Percentiles rank a stretch among this genome's conserved stretches.
These are phyloP conservation scores for Podaxis carcinomalis DNA, from an alignment of 768 basidiomycete species.

Conservation along the genomic window DNA sequence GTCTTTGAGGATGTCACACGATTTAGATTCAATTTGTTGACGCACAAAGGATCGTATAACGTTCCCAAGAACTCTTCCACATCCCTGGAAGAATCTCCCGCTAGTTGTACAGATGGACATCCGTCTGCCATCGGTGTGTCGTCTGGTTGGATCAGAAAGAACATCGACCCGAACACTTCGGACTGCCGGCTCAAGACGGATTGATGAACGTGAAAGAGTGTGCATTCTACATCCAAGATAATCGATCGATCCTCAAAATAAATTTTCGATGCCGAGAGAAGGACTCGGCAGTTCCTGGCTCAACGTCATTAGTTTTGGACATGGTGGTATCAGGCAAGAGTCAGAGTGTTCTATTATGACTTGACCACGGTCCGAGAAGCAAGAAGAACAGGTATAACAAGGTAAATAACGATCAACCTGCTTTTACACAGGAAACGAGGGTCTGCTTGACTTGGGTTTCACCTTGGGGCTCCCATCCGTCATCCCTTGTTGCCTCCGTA, in stretches of 20 bases:
- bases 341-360: background rate
- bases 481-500: slow-evolving; percentile 23
- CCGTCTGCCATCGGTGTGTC: slow-evolving; percentile 28
- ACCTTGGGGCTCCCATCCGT: slow-evolving; percentile 1
- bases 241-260: slow-evolving; percentile 39
- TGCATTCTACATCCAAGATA: slow-evolving; percentile 27
- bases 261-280: slow-evolving; percentile 24
- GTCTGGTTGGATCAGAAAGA: slow-evolving; percentile 32
- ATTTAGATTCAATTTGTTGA: slow-evolving; percentile 11
- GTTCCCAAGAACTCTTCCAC: slow-evolving; percentile 32
- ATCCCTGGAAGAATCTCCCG: slow-evolving; percentile 18
- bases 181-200: slow-evolving; percentile 35
- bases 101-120: slow-evolving; percentile 30
- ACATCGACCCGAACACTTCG: slow-evolving; percentile 35
- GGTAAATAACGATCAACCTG: background rate
- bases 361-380: background rate
- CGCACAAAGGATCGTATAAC: slow-evolving; percentile 35
- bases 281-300: background rate
- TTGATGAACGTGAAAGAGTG: slow-evolving; percentile 32
- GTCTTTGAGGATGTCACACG: background rate
- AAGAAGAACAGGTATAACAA: background rate
- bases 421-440: slow-evolving; percentile 1
- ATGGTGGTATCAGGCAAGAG: background rate
- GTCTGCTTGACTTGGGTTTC: slow-evolving; percentile 1
- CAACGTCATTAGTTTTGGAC: background rate